These are phyloP conservation scores for Platanus orientalis DNA, from an alignment of 164 flowering plant genomes.

Conservation along the genomic window DNA sequence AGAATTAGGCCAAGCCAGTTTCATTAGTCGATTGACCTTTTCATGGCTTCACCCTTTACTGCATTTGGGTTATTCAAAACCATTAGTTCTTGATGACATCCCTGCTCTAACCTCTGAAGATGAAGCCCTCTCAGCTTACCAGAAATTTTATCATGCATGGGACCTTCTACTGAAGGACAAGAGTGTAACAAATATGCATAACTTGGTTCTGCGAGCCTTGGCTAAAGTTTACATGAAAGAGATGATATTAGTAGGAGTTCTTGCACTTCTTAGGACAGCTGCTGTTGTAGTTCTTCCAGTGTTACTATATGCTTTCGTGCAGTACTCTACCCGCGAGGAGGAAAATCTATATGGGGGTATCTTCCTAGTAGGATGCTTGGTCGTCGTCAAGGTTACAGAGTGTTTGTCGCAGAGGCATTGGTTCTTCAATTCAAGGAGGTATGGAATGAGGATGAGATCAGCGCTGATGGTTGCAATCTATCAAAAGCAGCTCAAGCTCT, in stretches of 20 bases:
- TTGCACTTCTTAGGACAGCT: constrained; percentile 45
- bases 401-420: constrained; percentile 67
- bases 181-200: constrained; percentile 8
- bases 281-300: constrained; percentile 53
- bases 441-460: too few species aligned
- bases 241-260: constrained; percentile 40
- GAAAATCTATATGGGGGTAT: constrained; percentile 32
- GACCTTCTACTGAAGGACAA: constrained; percentile 22
- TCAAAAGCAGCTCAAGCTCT: constrained; percentile 68
- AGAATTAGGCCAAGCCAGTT: constrained; percentile 23
- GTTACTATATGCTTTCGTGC: constrained; percentile 56
- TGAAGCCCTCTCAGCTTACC: too few species aligned
- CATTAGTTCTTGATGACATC: constrained; percentile 67
- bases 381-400: constrained; percentile 51
- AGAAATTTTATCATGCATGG: too few species aligned
- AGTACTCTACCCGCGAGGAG: constrained; percentile 34
- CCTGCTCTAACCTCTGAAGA: constrained; percentile 57
- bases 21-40: constrained; percentile 51
- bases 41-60: constrained; percentile 77
- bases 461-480: constrained; percentile 68
- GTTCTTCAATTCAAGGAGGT: constrained; percentile 51
- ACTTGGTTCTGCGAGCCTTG: constrained; percentile 42
- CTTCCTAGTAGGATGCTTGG: too few species aligned
- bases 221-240: constrained; percentile 49
- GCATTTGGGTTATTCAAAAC: constrained; percentile 52